Percentiles rank a stretch among this genome's conserved stretches.
phyloP scores from a whole-genome alignment of 371 early-diverging fungal genomes.

The Mucor saturninus region DNA sequence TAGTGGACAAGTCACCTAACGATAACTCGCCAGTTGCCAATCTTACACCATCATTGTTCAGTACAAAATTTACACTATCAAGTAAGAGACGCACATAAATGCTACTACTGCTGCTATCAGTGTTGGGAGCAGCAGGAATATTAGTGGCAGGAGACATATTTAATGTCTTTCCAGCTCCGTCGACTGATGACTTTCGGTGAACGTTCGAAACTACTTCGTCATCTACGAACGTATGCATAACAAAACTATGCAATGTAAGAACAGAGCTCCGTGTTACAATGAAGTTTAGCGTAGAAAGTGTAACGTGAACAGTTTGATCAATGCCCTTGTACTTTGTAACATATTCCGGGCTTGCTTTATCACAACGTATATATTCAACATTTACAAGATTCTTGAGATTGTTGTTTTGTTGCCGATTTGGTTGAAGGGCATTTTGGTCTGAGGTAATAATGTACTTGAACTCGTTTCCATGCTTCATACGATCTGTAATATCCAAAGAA shows the following conservation, averaged over 20 bases:
- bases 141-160: background rate
- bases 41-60: slow-evolving; percentile 84
- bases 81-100: slow-evolving; percentile 74
- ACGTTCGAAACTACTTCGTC: slow-evolving; percentile 7
- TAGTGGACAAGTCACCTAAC: slow-evolving; percentile 71
- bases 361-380: slow-evolving; percentile 76
- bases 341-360: slow-evolving; percentile 80
- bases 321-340: slow-evolving; percentile 73
- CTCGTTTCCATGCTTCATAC: slow-evolving; percentile 63
- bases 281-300: slow-evolving; percentile 83
- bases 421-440: slow-evolving; percentile 38
- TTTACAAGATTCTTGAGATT: slow-evolving; percentile 64
- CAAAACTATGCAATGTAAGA: slow-evolving; percentile 83
- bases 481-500: slow-evolving; percentile 80
- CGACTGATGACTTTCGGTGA: background rate
- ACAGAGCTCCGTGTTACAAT: slow-evolving; percentile 88
- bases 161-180: background rate
- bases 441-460: slow-evolving; percentile 76
- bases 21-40: slow-evolving; percentile 82
- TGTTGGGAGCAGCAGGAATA: background rate
- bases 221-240: slow-evolving; percentile 84
- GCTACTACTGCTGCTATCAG: slow-evolving; percentile 11
- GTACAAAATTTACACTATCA: slow-evolving; percentile 79
- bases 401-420: slow-evolving; percentile 29
- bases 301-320: slow-evolving; percentile 83